These are phyloP conservation scores for Chaetomiaceae sp. DNA, from an alignment of 2,329 filamentous ascomycete species.

Conservation along the genomic window DNA sequence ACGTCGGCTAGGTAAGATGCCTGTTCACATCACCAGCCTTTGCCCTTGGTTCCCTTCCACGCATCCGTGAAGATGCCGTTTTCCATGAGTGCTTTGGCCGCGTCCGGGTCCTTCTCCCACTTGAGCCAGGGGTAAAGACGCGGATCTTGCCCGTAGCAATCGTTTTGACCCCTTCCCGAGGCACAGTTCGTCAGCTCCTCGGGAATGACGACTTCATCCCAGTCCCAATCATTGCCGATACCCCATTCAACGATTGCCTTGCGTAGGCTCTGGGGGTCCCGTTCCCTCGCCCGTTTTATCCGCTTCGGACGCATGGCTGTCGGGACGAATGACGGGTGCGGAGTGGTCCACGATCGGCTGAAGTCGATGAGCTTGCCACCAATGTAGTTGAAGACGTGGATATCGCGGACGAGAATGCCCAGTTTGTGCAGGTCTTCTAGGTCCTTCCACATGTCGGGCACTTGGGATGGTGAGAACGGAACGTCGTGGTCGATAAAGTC, in stretches of 20 bases:
- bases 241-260: not conserved
- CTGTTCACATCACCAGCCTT: no score
- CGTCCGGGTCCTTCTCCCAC: not conserved
- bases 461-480: not conserved
- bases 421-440: conserved; percentile 10
- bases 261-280: not conserved
- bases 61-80: no score
- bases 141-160: not conserved
- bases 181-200: not conserved
- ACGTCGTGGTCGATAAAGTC: not conserved
- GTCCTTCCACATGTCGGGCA: conserved; percentile 9
- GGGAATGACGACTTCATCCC: not conserved
- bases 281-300: not conserved
- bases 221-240: not conserved
- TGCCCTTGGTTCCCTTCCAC: no score
- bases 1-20: no score
- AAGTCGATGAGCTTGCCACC: conserved; percentile 13
- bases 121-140: not conserved
- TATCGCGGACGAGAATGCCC: conserved; percentile 11
- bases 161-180: not conserved
- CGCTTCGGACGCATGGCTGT: no score
- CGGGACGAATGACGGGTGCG: not conserved
- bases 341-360: conserved; percentile 4
- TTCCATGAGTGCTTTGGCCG: no score
- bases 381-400: conserved; percentile 5